phyloP scores from a whole-genome alignment of 805 yeast genomes.

The Candida odintsovae region DNA sequence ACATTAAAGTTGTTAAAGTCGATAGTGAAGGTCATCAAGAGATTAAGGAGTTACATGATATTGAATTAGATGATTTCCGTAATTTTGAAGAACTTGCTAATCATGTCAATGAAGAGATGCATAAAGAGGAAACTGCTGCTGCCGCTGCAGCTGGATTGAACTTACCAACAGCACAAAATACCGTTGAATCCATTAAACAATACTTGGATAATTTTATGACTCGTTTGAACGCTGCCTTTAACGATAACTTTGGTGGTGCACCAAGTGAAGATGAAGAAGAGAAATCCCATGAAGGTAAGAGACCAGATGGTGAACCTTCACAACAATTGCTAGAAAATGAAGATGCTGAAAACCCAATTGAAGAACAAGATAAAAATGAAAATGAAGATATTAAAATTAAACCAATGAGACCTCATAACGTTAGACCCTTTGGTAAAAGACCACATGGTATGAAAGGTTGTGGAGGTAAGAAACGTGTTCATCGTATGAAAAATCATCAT shows the following conservation, averaged over 20 bases:
- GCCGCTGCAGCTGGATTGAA: too few species aligned
- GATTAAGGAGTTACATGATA: slow-evolving; percentile 9
- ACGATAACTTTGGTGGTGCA: neutral
- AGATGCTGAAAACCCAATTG: neutral
- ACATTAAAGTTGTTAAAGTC: slow-evolving; percentile 12
- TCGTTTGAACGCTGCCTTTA: neutral
- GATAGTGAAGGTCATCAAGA: slow-evolving; percentile 11
- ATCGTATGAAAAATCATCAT: neutral
- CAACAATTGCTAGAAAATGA: neutral
- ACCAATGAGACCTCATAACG: slow-evolving; percentile 1
- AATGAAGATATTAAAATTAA: neutral
- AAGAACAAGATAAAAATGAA: neutral
- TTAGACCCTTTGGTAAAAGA: slow-evolving; percentile 4
- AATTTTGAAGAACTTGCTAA: slow-evolving; percentile 5
- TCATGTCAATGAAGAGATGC: neutral
- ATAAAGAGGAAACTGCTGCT: neutral
- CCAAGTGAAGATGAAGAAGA: neutral
- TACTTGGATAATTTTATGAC: neutral
- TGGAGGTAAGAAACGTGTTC: neutral
- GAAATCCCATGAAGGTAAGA: neutral
- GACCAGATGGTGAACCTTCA: neutral
- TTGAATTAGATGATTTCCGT: slow-evolving; percentile 16
- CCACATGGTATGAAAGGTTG: slow-evolving; percentile 3
- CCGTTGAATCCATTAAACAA: neutral
- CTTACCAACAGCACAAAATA: neutral